Evolutionary conservation across 805 yeast genomes (phyloP).

Genomic region (Saturnispora diversa): DNA sequence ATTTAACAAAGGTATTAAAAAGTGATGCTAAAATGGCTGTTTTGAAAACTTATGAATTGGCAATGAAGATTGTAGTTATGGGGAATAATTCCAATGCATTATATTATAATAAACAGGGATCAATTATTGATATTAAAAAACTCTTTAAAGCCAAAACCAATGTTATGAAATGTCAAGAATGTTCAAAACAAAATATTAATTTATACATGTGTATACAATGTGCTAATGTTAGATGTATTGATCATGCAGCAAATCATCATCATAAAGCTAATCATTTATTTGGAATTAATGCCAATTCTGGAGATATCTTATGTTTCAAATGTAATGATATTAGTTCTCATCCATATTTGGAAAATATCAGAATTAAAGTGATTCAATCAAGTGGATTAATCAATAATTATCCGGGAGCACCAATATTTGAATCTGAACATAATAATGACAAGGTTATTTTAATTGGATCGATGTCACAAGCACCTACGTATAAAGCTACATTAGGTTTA

Average conservation of each 20-base stretch:
- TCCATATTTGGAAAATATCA: slow-evolving; percentile 44
- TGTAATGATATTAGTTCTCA: slow-evolving; percentile 70
- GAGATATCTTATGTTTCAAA: slow-evolving; percentile 67
- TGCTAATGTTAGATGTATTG: slow-evolving; percentile 66
- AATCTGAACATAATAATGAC: slow-evolving; percentile 23
- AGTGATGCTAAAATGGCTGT: slow-evolving; percentile 44
- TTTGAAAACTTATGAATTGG: slow-evolving; percentile 42
- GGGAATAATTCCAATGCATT: slow-evolving; percentile 7
- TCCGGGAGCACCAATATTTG: slow-evolving; percentile 29
- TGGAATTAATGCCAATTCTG: slow-evolving; percentile 55
- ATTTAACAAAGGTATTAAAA: slow-evolving; percentile 38
- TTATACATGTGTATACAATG: slow-evolving; percentile 67
- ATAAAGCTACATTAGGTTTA: slow-evolving; percentile 64
- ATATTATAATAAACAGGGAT: slow-evolving; percentile 33
- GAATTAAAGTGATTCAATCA: slow-evolving; percentile 29
- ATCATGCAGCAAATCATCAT: slow-evolving; percentile 43
- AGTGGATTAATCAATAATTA: slow-evolving; percentile 17
- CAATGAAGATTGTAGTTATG: slow-evolving; percentile 35
- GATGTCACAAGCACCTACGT: slow-evolving; percentile 36
- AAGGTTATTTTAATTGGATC: slow-evolving; percentile 24
- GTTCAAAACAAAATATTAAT: slow-evolving; percentile 26
- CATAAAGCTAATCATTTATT: slow-evolving; percentile 42
- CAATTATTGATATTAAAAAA: slow-evolving; percentile 30
- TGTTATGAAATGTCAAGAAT: slow-evolving; percentile 45
- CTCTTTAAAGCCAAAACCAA: slow-evolving; percentile 36